Evolutionary conservation across 164 flowering plant species (phyloP).

Genomic region (Stephania japonica): DNA sequence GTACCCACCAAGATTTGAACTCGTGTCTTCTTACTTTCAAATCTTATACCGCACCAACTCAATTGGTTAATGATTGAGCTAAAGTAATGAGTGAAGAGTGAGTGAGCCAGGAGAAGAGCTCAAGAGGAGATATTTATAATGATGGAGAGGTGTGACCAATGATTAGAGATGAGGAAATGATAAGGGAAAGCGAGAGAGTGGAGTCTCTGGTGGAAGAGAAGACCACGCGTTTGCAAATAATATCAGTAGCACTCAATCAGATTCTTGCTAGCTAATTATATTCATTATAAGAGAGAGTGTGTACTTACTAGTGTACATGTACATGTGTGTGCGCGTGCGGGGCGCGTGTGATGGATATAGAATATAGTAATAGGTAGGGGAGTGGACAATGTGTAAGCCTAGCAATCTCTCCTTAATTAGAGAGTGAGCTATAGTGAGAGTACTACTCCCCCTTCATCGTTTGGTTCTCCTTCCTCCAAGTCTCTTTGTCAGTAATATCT

Average conservation of each 20-base stretch:
- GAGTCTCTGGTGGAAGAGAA: slow-evolving; percentile 21
- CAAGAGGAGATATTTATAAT: slow-evolving; percentile 13
- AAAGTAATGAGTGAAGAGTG: background rate
- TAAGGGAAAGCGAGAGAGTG: slow-evolving; percentile 5
- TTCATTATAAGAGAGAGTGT: background rate
- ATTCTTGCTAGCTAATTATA: background rate
- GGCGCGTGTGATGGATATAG: background rate
- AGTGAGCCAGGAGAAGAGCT: too few relatives aligned
- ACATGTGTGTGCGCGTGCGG: background rate
- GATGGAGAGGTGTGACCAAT: background rate
- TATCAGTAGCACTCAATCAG: slow-evolving; percentile 15
- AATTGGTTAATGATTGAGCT: too few relatives aligned
- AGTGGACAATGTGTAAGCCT: background rate
- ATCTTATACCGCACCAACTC: too few relatives aligned
- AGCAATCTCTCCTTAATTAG: background rate
- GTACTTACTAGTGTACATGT: background rate
- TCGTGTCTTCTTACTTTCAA: too few relatives aligned
- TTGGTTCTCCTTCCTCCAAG: slow-evolving; percentile 16
- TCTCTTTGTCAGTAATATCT: too few relatives aligned
- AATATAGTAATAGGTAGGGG: background rate
- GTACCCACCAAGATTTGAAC: too few relatives aligned
- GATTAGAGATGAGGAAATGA: background rate
- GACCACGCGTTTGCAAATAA: slow-evolving; percentile 30
- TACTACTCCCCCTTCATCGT: background rate
- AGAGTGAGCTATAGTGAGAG: too few relatives aligned